Base-by-base conservation (phyloP, 257 asterid species). In the Jacaranda mimosifolia region DNA sequence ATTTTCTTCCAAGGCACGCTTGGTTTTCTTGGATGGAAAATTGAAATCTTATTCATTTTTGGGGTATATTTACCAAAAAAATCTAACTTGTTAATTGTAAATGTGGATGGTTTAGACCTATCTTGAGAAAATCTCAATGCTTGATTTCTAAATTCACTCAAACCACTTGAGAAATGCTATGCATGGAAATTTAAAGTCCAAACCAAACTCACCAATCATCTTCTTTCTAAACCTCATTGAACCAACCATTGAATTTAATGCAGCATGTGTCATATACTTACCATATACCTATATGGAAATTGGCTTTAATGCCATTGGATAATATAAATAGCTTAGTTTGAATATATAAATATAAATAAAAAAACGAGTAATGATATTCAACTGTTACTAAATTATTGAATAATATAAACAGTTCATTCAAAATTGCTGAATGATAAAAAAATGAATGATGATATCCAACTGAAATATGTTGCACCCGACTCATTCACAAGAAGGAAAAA, bases 181-280 rank as follows among this genome's bases (percentile, higher is more conserved):
- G n/a, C 69, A 68, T 73, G 73, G 38, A 67, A 80, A 38, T 12
- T 49, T 42, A 72, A 80, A 78, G 77, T 84, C 76, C 69, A 72
- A 78, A 76, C 85, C 73, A 21, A 67, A 64, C 79, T 66, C 76
- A 69, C 83, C 88, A 74, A 78, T 75, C 77, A 78, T 17, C 72
- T 66, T 74, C 21, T 59, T 78, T 78, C 78, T 56, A 75, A 77
- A 73, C 86, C 72, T 65, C 73, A 58, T 67, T 57, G 55, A 80
- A 79, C 83, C 82, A 63, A 78, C 80, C 73, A 69, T n/a, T 19
- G 80, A 82, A 83, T 66, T 77, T 12, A 82, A 82, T 79, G 78
- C 73, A 12, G 57, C 74, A 62, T 45, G 43, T 38, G 53, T 81
- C 68, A 80, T 55, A 19, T 69, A 78, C 51, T 26, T 63, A 12